Conservation (phyloP, 345 rosid species). For the Lumnitzera littorea region DNA sequence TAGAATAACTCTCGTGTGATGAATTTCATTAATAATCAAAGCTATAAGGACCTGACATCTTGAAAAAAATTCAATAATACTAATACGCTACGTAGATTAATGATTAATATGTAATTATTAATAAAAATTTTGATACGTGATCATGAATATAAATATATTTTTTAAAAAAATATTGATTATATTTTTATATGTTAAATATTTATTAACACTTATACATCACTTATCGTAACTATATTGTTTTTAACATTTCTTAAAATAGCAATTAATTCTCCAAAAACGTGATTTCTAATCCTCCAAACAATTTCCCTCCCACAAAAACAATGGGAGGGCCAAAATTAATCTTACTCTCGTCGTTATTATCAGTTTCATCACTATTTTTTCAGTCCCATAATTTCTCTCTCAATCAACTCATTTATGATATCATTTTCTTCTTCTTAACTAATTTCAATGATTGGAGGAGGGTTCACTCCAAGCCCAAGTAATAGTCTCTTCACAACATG, state of each 20-base stretch:
- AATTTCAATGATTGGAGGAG: conserved; percentile 54
- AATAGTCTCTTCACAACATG: conserved; percentile 56
- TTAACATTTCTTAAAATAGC: conserved; percentile 75
- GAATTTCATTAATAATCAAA: too few species aligned
- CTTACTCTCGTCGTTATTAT: conserved; percentile 10
- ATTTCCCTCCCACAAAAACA: conserved; percentile 68
- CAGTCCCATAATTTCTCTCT: background rate
- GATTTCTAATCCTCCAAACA: conserved; percentile 87
- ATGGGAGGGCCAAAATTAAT: conserved; percentile 33
- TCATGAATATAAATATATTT: too few species aligned
- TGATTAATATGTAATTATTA: too few species aligned
- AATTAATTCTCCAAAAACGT: conserved; percentile 76
- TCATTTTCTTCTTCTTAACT: conserved; percentile 43
- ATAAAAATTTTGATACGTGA: too few species aligned
- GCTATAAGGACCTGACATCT: too few species aligned
- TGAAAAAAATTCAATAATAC: too few species aligned
- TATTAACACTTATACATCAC: too few species aligned
- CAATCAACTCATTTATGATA: conserved; percentile 28
- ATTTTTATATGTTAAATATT: too few species aligned
- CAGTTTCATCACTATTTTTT: background rate
- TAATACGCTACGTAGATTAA: too few species aligned
- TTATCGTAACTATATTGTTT: too few species aligned
- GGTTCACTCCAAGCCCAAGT: conserved; percentile 69
- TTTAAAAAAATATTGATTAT: too few species aligned
- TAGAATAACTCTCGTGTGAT: too few species aligned